These are phyloP conservation scores for Letharia lupina DNA, from an alignment of 495 filamentous ascomycete species.

Conservation along the genomic window DNA sequence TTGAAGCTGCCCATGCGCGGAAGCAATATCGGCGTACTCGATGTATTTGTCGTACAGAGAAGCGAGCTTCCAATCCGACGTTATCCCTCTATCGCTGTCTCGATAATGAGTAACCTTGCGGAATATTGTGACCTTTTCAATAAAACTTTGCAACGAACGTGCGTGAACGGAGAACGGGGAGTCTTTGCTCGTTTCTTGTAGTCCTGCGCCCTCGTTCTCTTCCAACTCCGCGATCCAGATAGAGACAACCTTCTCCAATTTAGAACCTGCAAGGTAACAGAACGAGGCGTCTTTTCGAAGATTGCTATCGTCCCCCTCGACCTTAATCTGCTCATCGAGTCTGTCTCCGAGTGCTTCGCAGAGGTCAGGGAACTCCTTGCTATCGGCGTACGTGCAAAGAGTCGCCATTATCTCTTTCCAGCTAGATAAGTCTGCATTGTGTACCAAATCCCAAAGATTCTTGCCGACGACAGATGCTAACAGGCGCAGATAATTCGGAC, in stretches of 20 bases:
- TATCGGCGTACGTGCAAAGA: constrained; percentile 87
- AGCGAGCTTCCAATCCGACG: constrained; percentile 80
- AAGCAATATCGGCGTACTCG: constrained; percentile 93
- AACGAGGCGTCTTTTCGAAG: constrained; percentile 82
- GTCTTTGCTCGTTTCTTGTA: constrained; percentile 57
- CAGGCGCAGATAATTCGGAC: constrained; percentile 86
- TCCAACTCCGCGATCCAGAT: constrained; percentile 89
- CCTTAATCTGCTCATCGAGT: constrained; percentile 59
- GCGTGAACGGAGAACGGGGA: constrained; percentile 90
- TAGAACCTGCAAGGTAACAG: constrained; percentile 91
- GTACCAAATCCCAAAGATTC: constrained; percentile 96
- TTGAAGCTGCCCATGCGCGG: constrained; percentile 76
- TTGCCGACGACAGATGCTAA: constrained; percentile 89
- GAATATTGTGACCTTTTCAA: constrained; percentile 98
- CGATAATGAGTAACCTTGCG: constrained; percentile 85
- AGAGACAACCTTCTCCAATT: constrained; percentile 88
- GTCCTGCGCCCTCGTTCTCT: constrained; percentile 66
- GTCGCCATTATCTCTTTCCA: constrained; percentile 98
- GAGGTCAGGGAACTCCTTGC: constrained; percentile 87
- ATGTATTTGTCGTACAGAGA: constrained; percentile 89
- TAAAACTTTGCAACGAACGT: constrained; percentile 77
- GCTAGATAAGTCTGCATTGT: constrained; percentile 84
- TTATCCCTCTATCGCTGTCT: constrained; percentile 60
- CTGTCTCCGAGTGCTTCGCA: constrained; percentile 93
- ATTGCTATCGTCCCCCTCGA: constrained; percentile 39